A percentile compares a stretch with the other conserved stretches of the same genome.
phyloP scores from a whole-genome alignment of 495 filamentous ascomycete genomes.

The Chaetomium fimeti region DNA sequence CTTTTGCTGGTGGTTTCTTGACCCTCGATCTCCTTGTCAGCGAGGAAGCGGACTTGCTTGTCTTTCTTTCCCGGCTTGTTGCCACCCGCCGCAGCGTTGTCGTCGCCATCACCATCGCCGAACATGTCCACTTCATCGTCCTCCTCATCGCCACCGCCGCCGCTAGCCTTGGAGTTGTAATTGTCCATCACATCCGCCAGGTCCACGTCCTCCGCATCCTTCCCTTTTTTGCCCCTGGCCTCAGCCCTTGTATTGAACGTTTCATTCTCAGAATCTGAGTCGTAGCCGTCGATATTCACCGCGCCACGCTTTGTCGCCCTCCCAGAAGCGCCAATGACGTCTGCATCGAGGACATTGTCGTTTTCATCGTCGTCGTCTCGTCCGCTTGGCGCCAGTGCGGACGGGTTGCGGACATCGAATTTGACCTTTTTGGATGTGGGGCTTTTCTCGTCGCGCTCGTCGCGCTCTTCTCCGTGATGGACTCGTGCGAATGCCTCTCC shows the following conservation, averaged over 20 bases:
- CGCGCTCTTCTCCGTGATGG: constrained; percentile 59
- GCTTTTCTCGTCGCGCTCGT: constrained; percentile 44
- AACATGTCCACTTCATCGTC: constrained; percentile 91
- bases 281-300: constrained; percentile 94
- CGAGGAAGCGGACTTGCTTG: constrained; percentile 77
- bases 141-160: constrained; percentile 44
- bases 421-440: constrained; percentile 72
- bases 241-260: constrained; percentile 73
- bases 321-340: constrained; percentile 83
- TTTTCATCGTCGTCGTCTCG: constrained; percentile 72
- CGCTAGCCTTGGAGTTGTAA: constrained; percentile 35
- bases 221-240: constrained; percentile 49
- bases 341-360: constrained; percentile 78
- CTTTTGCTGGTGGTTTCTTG: constrained; percentile 72
- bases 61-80: constrained; percentile 60
- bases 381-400: constrained; percentile 72
- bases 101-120: constrained; percentile 63
- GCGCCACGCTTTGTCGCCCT: constrained; percentile 81
- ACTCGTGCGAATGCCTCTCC: constrained; percentile 75
- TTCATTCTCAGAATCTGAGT: constrained; percentile 91
- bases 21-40: constrained; percentile 76
- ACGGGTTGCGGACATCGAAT: constrained; percentile 94
- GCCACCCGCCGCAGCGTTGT: constrained; percentile 34
- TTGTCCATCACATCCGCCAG: constrained; percentile 47
- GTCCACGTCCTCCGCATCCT: constrained; percentile 44